These are phyloP conservation scores for Pyrenopolyporus hunteri DNA, from an alignment of 495 filamentous ascomycete genomes.

Conservation along the genomic window DNA sequence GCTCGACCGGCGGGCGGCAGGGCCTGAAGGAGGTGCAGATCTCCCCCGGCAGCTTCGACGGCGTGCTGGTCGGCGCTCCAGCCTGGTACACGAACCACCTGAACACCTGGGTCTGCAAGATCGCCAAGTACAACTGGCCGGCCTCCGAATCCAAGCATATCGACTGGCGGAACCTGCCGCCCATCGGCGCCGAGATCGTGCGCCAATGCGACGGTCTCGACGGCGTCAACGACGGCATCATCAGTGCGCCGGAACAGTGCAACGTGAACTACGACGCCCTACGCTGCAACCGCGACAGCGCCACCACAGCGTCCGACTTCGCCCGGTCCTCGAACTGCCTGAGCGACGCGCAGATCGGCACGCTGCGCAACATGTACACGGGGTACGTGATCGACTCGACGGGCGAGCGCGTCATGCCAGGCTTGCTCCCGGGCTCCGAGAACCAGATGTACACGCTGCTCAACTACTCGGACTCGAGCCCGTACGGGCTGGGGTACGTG, in stretches of 20 bases:
- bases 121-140: slow-evolving; percentile 49
- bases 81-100: slow-evolving; percentile 59
- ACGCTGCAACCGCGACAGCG: slow-evolving; percentile 51
- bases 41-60: slow-evolving; percentile 67
- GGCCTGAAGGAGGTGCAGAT: slow-evolving; percentile 60
- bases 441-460: slow-evolving; percentile 47
- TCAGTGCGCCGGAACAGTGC: slow-evolving; percentile 66
- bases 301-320: slow-evolving; percentile 26
- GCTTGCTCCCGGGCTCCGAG: slow-evolving; percentile 51
- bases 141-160: slow-evolving; percentile 58
- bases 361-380: slow-evolving; percentile 59
- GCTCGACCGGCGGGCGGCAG: slow-evolving; percentile 65
- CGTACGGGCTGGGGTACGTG: slow-evolving; percentile 50
- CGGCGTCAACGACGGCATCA: slow-evolving; percentile 67
- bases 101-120: slow-evolving; percentile 54
- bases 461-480: slow-evolving; percentile 43
- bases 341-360: slow-evolving; percentile 60
- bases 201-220: slow-evolving; percentile 71
- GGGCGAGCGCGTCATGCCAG: slow-evolving; percentile 63
- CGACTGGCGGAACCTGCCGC: slow-evolving; percentile 53
- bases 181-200: slow-evolving; percentile 63
- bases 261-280: slow-evolving; percentile 58
- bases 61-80: slow-evolving; percentile 67
- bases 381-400: slow-evolving; percentile 55
- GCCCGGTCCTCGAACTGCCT: slow-evolving; percentile 56